Base-by-base conservation (phyloP, 2,329 filamentous ascomycete genomes). In the Diplodia mutila region DNA sequence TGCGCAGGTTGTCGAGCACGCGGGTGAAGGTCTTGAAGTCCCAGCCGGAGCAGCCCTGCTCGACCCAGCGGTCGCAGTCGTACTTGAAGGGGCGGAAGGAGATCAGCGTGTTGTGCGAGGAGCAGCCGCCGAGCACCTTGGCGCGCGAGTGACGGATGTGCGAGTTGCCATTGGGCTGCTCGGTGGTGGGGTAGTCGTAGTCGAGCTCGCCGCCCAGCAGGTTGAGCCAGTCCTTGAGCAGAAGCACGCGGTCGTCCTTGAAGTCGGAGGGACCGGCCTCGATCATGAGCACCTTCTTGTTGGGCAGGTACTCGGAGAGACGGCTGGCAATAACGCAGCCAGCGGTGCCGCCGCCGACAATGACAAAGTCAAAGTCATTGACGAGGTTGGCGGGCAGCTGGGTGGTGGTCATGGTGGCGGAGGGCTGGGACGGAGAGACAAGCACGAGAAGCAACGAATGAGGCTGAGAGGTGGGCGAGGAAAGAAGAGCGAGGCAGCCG, bases 81-180 rank as follows among this genome's bases (percentile, higher is more conserved):
- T 96, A 94, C 79, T 93, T 89, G 76, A 97, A 96, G 8, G 93
- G 92, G 29, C 93, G 88, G 87, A 97, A 97, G 21, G 91, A 95
- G 79, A 97, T 97, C 74, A 97, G 85, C 23, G 93, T 97, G 82
- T 97, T 97, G 85, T 97, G 93, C 69, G 91, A 94, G 53, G 93
- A 96, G 85, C 93, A 97, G 72, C 93, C 93, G 72, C 93, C 93
- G 34, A 97, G 86, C 48, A 97, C 93, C 84, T 97, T 97, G 71
- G 93, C 93, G 70, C 93, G 90, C 16, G 93, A 96, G 83, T 97
- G 93, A 71, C 93, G 89, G 82, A 97, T 97, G 82, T 93, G 87
- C 67, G 91, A 95, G 84, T 97, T 97, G 76, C 93, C 92, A 87
- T 81, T 95, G 71, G 93, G 93, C 83, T 97, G 93, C 81, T 96